Base-by-base conservation (phyloP, 2,329 filamentous ascomycete genomes). In the Arachnomyces sp. region DNA sequence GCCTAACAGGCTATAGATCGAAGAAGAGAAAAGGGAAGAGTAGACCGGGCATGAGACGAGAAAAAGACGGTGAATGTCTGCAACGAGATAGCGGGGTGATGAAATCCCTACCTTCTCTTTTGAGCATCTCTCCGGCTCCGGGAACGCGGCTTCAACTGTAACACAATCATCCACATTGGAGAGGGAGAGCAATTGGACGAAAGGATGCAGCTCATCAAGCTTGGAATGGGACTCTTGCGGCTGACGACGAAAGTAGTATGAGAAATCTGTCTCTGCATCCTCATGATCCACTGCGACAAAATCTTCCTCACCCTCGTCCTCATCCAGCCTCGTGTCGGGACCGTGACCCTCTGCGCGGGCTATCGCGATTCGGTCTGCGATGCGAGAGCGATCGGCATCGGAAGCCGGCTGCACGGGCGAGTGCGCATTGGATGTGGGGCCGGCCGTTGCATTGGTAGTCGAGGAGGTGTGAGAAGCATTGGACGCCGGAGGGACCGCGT, bases 121-220 rank as follows among this genome's bases (percentile, higher is more conserved):
- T 34, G 71, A 68, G 46, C 70, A 73, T 43, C 75, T 68, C 58
- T 81, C 74, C 9, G 69, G 52, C 29, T 74, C 69, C 18, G 77
- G 75, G 52, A 82, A 81, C 7, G 72, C 71, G 40, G 73, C 66
- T 56, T 82, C 77, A 13, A 81, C 68, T 45, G 62, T 61, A 45
- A 75, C 64, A 57, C 77, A 80, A 49, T 74, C 63, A 14, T 72
- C 67, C 9, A 70, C 59, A 46, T 72, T 63, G 9, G 66, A 65
- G 34, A 61, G 47, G 31, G 77, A 84, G 37, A 95, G 72, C 18
- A 83, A 76, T 38, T 84, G 78, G n/a, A 84, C 74, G 53, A 84
- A 82, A 17, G 86, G 79, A 54, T 84, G 76, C 53, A 86, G 76
- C 37, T 76, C 70, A 52, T 81, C 79, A 7, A 66, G 47, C 41